Conservation (phyloP, 2,329 filamentous ascomycete genomes). For the Orbilia brochopaga region DNA sequence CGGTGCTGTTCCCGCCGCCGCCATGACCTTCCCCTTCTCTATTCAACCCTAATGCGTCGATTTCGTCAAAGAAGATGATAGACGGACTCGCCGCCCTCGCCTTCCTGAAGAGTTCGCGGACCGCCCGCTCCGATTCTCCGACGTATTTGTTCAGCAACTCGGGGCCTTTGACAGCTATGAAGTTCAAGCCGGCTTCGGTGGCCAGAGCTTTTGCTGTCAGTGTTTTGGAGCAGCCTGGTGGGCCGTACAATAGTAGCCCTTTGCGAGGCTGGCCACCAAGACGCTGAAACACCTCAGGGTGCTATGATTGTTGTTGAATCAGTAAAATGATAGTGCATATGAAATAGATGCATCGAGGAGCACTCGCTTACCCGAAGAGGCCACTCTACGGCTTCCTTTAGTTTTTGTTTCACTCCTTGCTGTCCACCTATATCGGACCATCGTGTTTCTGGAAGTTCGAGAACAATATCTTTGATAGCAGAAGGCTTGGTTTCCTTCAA, state of each 20-base stretch:
- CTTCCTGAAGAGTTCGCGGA: conserved; percentile 71
- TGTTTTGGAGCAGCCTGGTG: conserved; percentile 73
- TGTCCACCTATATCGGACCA: conserved; percentile 72
- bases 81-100: conserved; percentile 69
- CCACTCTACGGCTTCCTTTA: conserved; percentile 55
- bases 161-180: conserved; percentile 71
- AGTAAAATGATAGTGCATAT: background rate
- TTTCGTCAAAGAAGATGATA: conserved; percentile 75
- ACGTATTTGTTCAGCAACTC: conserved; percentile 74
- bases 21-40: conserved; percentile 57
- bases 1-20: conserved; percentile 58
- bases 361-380: conserved; percentile 51
- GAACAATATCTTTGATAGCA: conserved; percentile 70
- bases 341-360: background rate
- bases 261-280: conserved; percentile 63
- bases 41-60: conserved; percentile 69
- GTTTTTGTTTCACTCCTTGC: conserved; percentile 63
- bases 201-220: conserved; percentile 71
- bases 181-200: conserved; percentile 71
- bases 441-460: conserved; percentile 69
- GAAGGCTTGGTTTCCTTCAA: conserved; percentile 67
- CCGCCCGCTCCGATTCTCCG: conserved; percentile 70
- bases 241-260: conserved; percentile 70
- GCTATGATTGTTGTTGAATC: conserved; percentile 26
- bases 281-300: conserved; percentile 54